A percentile compares a stretch with the other conserved stretches of the same genome.
phyloP scores from a whole-genome alignment of 1,139 yeast species.

The Blastobotrys arbuscula region DNA sequence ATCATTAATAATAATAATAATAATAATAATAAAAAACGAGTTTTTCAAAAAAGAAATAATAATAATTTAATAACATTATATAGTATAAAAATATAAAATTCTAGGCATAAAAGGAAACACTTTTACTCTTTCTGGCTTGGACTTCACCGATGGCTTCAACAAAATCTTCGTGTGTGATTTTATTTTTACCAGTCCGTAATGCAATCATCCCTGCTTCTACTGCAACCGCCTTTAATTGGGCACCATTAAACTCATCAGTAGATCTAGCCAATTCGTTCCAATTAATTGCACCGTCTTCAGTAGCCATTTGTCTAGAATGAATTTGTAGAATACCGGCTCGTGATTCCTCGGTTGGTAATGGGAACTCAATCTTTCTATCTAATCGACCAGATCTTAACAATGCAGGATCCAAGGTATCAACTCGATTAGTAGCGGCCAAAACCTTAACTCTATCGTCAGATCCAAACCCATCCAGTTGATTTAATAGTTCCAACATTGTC shows the following conservation, averaged over 20 bases:
- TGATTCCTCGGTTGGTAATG: constrained; percentile 94
- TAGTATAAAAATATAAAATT: background rate
- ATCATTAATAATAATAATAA: background rate
- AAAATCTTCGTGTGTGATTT: constrained; percentile 94
- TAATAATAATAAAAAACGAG: too few species aligned
- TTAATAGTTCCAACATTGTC: constrained; percentile 95
- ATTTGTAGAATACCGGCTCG: constrained; percentile 94
- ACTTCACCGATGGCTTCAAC: constrained; percentile 98
- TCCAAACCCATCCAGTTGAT: constrained; percentile 98
- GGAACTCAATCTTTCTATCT: constrained; percentile 96
- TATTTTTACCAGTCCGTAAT: constrained; percentile 84
- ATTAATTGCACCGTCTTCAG: constrained; percentile 77
- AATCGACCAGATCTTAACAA: constrained; percentile 93
- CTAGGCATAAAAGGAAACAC: constrained; percentile 91
- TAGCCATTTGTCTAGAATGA: constrained; percentile 94
- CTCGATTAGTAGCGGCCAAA: constrained; percentile 96
- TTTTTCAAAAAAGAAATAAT: background rate
- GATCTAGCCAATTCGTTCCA: constrained; percentile 98
- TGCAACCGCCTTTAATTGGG: constrained; percentile 95
- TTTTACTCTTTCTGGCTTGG: constrained; percentile 92
- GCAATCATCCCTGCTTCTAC: constrained; percentile 99
- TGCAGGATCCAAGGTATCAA: constrained; percentile 96
- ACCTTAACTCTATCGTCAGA: constrained; percentile 96
- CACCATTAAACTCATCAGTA: constrained; percentile 98
- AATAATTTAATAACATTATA: background rate